Evolutionary conservation across 768 basidiomycete genomes (phyloP), one percentile per base, ranked within the genome.

Genomic region (Infundibulicybe gibba): DNA sequence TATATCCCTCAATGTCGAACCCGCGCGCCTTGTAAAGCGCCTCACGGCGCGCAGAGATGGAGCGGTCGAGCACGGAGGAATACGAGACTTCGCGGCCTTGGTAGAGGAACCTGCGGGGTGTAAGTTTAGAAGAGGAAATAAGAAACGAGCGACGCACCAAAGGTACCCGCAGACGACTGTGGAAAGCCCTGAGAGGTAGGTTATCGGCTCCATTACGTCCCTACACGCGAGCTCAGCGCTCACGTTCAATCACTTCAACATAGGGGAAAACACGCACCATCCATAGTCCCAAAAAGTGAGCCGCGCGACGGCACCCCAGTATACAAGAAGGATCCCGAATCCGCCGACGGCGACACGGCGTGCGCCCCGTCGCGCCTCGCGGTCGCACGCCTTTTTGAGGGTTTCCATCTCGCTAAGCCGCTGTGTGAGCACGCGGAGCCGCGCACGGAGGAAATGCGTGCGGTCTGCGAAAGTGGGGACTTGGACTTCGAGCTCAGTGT

Each of bases 151-250:
- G 13, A 54, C 56, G 32, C 40, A 79, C 79, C 80, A 83, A 2
- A 81, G 67, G 55, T 83, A 83, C 1, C 79, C 78, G n/a, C 75
- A 69, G 33, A 83, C 74, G 47, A 84, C 80, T 6, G 72, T 81
- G 0, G 77, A 76, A 6, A 84, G 61, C 3, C 80, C 80, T 13
- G 79, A 81, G n/a, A 84, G 65, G 58, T 83, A 83, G 3, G 80
- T 85, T 35, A 84, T 70, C 0, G 84, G 84, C 57, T 86, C 83
- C 81, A 85, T 85, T 4, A 83, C 61, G 52, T 85, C 82, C 77
- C 76, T 74, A 58, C n/a, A 6, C 14, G 35, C 40, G 47, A 38
- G 10, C 21, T 40, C 5, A 33, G 16, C 12, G 19, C 30, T 20
- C 25, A 38, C n/a, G n/a, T n/a, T n/a, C n/a, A 37, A 32, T 40